A percentile compares a stretch with the other conserved stretches of the same genome.
Evolutionary conservation across 2,329 filamentous ascomycete genomes (phyloP).

Genomic region (Diaporthe aspalathi): DNA sequence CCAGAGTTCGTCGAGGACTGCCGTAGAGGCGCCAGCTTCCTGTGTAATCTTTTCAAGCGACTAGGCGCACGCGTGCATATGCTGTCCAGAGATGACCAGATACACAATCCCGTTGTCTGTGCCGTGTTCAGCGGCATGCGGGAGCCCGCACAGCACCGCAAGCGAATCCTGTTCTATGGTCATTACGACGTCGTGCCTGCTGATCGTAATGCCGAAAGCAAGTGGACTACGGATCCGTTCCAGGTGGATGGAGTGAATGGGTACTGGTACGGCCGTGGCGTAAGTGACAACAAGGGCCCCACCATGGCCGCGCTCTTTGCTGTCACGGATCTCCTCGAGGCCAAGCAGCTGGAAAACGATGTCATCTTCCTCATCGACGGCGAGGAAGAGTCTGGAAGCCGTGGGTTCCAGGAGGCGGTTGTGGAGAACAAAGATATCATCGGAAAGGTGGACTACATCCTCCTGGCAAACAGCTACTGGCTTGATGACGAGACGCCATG

Average conservation of each 20-base stretch:
- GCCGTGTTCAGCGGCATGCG: constrained; percentile 86
- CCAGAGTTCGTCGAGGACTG: constrained; percentile 91
- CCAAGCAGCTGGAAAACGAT: constrained; percentile 86
- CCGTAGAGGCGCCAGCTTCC: constrained; percentile 88
- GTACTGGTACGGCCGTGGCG: constrained; percentile 94
- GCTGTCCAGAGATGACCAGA: constrained; percentile 79
- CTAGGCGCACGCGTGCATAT: constrained; percentile 91
- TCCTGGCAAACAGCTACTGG: constrained; percentile 99
- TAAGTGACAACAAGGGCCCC: constrained; percentile 97
- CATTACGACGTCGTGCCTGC: constrained; percentile 98
- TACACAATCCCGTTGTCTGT: constrained; percentile 90
- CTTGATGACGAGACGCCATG: constrained; percentile 95
- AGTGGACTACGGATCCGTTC: constrained; percentile 91
- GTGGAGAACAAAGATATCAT: constrained; percentile 84
- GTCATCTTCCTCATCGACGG: constrained; percentile 96
- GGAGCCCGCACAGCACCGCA: constrained; percentile 72
- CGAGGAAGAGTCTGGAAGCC: constrained; percentile 93
- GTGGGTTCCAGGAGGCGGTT: constrained; percentile 89
- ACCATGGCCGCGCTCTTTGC: constrained; percentile 95
- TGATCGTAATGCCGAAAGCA: constrained; percentile 77
- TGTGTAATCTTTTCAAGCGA: constrained; percentile 90
- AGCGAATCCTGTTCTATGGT: constrained; percentile 94
- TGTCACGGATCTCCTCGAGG: constrained; percentile 86
- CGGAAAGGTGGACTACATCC: constrained; percentile 91
- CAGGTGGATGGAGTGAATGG: constrained; percentile 89